Conservation (phyloP, 2,329 filamentous ascomycete genomes). For the Exutisphaerella laricina region DNA sequence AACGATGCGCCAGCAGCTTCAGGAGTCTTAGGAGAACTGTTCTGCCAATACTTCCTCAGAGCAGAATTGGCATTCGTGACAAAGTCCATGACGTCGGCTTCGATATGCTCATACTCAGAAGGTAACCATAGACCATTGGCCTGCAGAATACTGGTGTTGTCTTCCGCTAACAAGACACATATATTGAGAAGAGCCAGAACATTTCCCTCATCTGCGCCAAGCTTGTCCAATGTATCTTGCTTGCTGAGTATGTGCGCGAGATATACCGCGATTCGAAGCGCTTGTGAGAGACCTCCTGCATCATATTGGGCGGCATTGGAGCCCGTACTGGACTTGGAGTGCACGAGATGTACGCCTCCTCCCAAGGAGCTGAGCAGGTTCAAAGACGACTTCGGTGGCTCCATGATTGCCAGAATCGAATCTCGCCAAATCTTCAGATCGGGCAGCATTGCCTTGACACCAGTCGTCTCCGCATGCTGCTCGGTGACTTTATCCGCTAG, state of each 20-base stretch:
- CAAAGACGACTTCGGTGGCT: constrained; percentile 56
- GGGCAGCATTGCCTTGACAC: constrained; percentile 26
- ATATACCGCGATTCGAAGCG: constrained; percentile 71
- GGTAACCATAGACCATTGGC: constrained; percentile 50
- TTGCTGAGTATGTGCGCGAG: constrained; percentile 53
- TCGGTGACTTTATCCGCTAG: constrained; percentile 48
- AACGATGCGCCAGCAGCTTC: background rate
- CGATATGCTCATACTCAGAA: constrained; percentile 36
- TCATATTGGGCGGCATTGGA: constrained; percentile 45
- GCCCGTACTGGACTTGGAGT: constrained; percentile 22
- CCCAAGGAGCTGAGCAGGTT: constrained; percentile 68
- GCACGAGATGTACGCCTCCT: constrained; percentile 62
- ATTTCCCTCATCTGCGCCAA: constrained; percentile 32
- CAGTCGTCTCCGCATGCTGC: constrained; percentile 19
- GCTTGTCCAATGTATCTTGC: constrained; percentile 30
- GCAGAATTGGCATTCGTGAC: constrained; percentile 47
- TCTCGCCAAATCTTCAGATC: constrained; percentile 54
- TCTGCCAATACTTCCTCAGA: constrained; percentile 38
- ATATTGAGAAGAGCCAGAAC: constrained; percentile 49
- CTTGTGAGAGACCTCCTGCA: constrained; percentile 62
- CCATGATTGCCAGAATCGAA: constrained; percentile 54
- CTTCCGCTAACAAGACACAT: constrained; percentile 53
- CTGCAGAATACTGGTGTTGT: constrained; percentile 53
- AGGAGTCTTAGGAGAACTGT: background rate
- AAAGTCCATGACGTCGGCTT: constrained; percentile 49